A percentile compares a stretch with the other conserved stretches of the same genome.
phyloP scores from a whole-genome alignment of 1,284 basidiomycete genomes.

The Ganoderma meredithae region DNA sequence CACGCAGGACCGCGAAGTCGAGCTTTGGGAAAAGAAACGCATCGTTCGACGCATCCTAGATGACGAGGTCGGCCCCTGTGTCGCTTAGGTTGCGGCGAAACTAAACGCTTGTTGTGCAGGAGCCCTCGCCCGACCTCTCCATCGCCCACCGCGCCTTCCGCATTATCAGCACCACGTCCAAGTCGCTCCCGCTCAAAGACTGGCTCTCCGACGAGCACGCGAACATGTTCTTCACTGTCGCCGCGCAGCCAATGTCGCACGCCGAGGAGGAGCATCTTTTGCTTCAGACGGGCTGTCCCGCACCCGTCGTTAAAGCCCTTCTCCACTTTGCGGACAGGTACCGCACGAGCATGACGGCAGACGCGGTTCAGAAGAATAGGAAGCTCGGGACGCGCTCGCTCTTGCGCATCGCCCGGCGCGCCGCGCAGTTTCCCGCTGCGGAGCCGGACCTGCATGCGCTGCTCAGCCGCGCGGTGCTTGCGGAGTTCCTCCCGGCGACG shows the following conservation, averaged over 20 bases:
- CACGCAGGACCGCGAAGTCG: constrained; percentile 65
- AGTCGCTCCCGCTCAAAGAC: constrained; percentile 65
- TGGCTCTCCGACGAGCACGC: constrained; percentile 72
- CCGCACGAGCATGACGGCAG: constrained; percentile 57
- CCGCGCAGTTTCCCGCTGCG: constrained; percentile 54
- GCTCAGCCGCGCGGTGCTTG: constrained; percentile 58
- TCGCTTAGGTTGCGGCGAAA: background rate
- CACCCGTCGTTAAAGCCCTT: constrained; percentile 29
- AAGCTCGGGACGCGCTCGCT: constrained; percentile 67
- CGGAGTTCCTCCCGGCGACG: constrained; percentile 65
- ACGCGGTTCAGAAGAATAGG: constrained; percentile 64
- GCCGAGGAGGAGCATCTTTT: constrained; percentile 48
- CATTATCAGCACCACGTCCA: constrained; percentile 66
- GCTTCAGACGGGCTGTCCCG: constrained; percentile 35
- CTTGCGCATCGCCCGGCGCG: constrained; percentile 58
- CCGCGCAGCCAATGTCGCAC: constrained; percentile 62
- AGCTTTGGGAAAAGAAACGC: constrained; percentile 68
- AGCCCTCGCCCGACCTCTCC: constrained; percentile 51
- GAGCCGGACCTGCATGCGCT: constrained; percentile 56
- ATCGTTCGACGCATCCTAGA: constrained; percentile 56
- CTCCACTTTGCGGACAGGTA: constrained; percentile 62
- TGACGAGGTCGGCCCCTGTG: constrained; percentile 50
- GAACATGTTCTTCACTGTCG: constrained; percentile 73
- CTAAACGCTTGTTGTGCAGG: constrained; percentile 37
- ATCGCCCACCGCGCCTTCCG: constrained; percentile 65